Percentiles rank a stretch among this genome's conserved stretches.
phyloP scores from a whole-genome alignment of 2,329 filamentous ascomycete genomes.

The Didymella arachidicola region DNA sequence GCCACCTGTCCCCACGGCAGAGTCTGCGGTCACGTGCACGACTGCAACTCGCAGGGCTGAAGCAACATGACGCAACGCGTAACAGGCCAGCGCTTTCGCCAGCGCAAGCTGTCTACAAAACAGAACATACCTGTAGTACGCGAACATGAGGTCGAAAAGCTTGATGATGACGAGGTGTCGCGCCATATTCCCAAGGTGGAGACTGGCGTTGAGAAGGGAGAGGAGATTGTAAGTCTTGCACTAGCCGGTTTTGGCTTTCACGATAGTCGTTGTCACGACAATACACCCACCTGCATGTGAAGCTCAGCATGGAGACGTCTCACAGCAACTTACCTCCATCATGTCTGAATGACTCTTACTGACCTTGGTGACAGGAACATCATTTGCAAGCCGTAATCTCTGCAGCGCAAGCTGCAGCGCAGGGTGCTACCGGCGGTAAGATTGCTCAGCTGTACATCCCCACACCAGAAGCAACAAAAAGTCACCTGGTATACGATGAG shows the following conservation, averaged over 20 bases:
- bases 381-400: constrained; percentile 88
- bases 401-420: constrained; percentile 64
- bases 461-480: constrained; percentile 69
- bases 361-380: constrained; percentile 73
- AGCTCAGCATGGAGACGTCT: background rate
- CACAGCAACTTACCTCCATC: constrained; percentile 23
- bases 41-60: constrained; percentile 20
- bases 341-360: constrained; percentile 22
- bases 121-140: constrained; percentile 85
- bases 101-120: constrained; percentile 93
- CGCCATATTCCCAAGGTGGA: constrained; percentile 85
- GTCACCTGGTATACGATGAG: constrained; percentile 81
- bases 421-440: constrained; percentile 62
- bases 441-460: constrained; percentile 71
- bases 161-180: constrained; percentile 83
- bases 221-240: constrained; percentile 85
- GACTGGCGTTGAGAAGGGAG: constrained; percentile 94
- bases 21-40: constrained; percentile 43
- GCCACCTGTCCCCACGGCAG: constrained; percentile 35
- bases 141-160: constrained; percentile 88
- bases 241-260: constrained; percentile 43
- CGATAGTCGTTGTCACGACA: constrained; percentile 14
- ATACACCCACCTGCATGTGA: constrained; percentile 2
- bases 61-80: constrained; percentile 49
- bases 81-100: constrained; percentile 69